Conservation (phyloP, 2,329 filamentous ascomycete species). For the Saccharata proteae region DNA sequence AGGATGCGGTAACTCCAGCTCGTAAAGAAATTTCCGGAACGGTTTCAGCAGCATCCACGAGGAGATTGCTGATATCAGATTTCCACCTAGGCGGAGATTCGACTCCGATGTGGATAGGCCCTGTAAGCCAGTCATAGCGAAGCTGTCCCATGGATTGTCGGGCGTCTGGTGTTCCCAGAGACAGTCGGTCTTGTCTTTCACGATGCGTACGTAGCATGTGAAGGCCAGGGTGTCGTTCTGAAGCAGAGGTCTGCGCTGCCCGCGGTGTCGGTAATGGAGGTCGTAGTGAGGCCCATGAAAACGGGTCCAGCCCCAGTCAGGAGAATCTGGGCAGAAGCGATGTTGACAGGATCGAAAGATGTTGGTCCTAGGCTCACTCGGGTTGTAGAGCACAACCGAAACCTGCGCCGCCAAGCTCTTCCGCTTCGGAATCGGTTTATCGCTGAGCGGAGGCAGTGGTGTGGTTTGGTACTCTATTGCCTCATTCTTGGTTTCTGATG, state of each 20-base stretch:
- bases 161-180: conserved; percentile 48
- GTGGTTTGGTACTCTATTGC: conserved; percentile 17
- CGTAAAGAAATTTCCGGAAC: conserved; percentile 44
- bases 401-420: conserved; percentile 45
- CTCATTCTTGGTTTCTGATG: not conserved
- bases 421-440: conserved; percentile 24
- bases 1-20: conserved; percentile 34
- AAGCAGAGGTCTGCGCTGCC: conserved; percentile 46
- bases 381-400: conserved; percentile 51
- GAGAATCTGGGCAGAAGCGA: conserved; percentile 45
- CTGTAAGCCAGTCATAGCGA: conserved; percentile 45
- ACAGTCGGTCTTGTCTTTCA: conserved; percentile 48
- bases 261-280: conserved; percentile 44
- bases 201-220: conserved; percentile 47
- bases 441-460: conserved; percentile 24
- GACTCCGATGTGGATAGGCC: conserved; percentile 13
- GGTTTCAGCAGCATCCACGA: conserved; percentile 48
- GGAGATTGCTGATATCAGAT: conserved; percentile 42
- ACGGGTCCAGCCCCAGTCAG: conserved; percentile 53
- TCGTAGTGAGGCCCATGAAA: conserved; percentile 48
- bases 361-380: conserved; percentile 46
- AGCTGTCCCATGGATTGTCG: conserved; percentile 44
- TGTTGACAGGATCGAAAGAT: conserved; percentile 45
- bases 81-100: conserved; percentile 18
- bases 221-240: conserved; percentile 50